A percentile compares a stretch with the other conserved stretches of the same genome.
Evolutionary conservation across 352 stramenopile species (phyloP).

Genomic region (Pythium volutum): DNA sequence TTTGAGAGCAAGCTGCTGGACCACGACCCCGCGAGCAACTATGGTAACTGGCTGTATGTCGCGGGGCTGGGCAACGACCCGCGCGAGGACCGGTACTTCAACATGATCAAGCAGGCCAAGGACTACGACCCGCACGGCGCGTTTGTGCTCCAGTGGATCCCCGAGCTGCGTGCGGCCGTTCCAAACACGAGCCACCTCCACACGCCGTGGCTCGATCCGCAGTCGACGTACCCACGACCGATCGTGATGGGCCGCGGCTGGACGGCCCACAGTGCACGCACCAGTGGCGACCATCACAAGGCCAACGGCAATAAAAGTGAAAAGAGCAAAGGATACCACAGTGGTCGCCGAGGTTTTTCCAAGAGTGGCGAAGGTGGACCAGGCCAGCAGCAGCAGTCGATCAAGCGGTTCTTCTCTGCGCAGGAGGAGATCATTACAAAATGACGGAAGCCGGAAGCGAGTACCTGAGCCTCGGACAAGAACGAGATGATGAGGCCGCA

Average conservation of each 20-base stretch:
- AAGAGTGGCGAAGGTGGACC: neutral
- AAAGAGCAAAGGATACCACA: slow-evolving; percentile 23
- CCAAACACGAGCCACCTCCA: slow-evolving; percentile 10
- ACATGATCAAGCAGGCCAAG: slow-evolving; percentile 27
- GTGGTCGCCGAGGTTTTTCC: slow-evolving; percentile 14
- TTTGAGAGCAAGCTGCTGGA: too few relatives aligned
- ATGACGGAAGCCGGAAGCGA: too few relatives aligned
- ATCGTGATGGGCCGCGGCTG: slow-evolving; percentile 17
- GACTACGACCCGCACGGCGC: slow-evolving; percentile 19
- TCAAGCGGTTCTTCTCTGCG: slow-evolving; percentile 10
- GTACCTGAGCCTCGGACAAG: too few relatives aligned
- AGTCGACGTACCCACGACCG: slow-evolving; percentile 9
- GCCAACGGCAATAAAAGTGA: slow-evolving; percentile 16
- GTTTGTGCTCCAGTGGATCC: slow-evolving; percentile 17
- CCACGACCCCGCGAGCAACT: too few relatives aligned
- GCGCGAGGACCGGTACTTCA: too few relatives aligned
- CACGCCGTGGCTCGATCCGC: slow-evolving; percentile 16
- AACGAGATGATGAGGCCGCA: too few relatives aligned
- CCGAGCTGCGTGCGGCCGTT: slow-evolving; percentile 10
- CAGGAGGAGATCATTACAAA: too few relatives aligned
- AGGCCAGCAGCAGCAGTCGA: slow-evolving; percentile 1
- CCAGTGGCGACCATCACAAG: slow-evolving; percentile 5
- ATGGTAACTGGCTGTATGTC: too few relatives aligned
- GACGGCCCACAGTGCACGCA: slow-evolving; percentile 16
- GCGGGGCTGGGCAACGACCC: too few relatives aligned